Evolutionary conservation across 306 rosid genomes (phyloP), one percentile per base, ranked within the genome.

Genomic region (Vigna angularis): DNA sequence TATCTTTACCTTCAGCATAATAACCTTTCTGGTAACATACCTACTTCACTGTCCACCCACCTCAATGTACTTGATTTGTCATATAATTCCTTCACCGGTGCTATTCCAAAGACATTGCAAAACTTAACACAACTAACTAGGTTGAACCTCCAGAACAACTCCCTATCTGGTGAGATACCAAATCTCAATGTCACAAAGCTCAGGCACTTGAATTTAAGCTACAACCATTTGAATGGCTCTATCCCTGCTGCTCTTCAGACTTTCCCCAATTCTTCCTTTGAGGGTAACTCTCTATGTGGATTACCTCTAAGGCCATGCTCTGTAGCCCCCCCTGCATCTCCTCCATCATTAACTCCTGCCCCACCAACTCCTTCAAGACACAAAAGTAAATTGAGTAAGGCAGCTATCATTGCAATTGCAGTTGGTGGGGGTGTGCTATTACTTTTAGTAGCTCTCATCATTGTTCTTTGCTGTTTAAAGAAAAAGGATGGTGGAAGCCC

Each of bases 191-290:
- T 34, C 77, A 80, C 91, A 40, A 81, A 76, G 74, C 96, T 94
- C 73, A 90, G 83, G 83, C 88, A 77, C 48, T 86, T 94, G 85
- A 86, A 92, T 84, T 77, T 94, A 79, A 94, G 98, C 81, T 83
- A 85, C 85, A 94, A 94, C 82, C 87, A 89, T 66, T 89, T 94
- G 51, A 90, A 89, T 80, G 98, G 98, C 57, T 89, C 97, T 51
- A 81, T 94, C 45, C 98, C 98, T 24, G 38, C 73, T 8, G 81
- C 89, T 58, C 94, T 94, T 66, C 73, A 72, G 78, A 80, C 20
- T 17, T 94, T 88, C 62, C 83, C 98, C 3, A 83, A 74, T 81
- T 89, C 96, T 50, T 87, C 97, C 10, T 94, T 94, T 73, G 83
- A 81, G 72, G 98, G 98, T 75, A 92, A 94, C 74, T 73, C 91